Evolutionary conservation across 2,329 filamentous ascomycete genomes (phyloP), one percentile per base, ranked within the genome.

Genomic region (Sarocladium kiliense): DNA sequence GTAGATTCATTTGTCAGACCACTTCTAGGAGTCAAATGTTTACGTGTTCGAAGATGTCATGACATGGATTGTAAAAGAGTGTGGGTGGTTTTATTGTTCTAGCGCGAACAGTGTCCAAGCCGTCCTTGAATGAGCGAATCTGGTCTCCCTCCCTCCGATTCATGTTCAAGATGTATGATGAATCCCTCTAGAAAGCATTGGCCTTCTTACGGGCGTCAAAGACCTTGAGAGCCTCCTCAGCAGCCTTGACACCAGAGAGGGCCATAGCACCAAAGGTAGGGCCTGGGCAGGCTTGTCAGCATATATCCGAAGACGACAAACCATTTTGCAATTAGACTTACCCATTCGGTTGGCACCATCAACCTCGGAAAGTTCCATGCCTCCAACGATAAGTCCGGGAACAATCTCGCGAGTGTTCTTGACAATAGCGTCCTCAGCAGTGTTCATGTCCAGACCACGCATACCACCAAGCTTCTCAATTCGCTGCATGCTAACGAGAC

Each of bases 321-420:
- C 53, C 19, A 27, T 18, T 14, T 34, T n/a, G 36, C n/a, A n/a
- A n/a, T n/a, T n/a, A n/a, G n/a, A n/a, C 71, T 57, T 64, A 68
- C 86, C 92, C 91, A 96, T 96, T 54, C 91, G 84, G 76, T 95
- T 95, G 59, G 90, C 89, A 18, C 91, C 91, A 65, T 96, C 91
- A 30, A 96, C 85, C 73, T 96, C 91, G 57, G 86, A 89, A 62
- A 96, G 77, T 72, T 96, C 91, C 91, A 97, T 97, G 37, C 91
- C 92, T 54, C 91, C 92, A n/a, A 95, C 88, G 64, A 96, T 91
- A 60, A 97, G 77, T 26, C 92, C 91, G 5, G 90, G 90, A 14
- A 91, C 85, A 58, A 97, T 81, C 77, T 96, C 91, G 58, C 91
- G 85, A 6, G 91, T 96, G 62, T 87, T 80, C 79, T 94, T 96